Percentiles rank a stretch among this genome's conserved stretches.
Evolutionary conservation across 148 eudicot species (phyloP).

Genomic region (Camellia japonica): DNA sequence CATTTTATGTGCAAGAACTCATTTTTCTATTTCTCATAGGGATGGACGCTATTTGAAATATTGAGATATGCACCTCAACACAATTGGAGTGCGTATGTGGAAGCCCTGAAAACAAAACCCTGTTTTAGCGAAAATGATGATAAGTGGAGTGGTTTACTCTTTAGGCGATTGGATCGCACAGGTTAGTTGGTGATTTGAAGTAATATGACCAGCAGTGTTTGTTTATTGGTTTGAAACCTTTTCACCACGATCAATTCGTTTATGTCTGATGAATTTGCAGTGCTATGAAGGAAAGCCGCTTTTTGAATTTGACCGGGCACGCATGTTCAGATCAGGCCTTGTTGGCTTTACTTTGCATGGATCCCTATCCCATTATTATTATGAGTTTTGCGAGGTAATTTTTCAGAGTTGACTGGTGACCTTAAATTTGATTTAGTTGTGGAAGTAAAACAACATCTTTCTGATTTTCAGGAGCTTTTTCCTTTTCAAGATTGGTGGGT

Average conservation of each 20-base stretch:
- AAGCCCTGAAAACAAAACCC: conserved; percentile 86
- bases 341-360: conserved; percentile 91
- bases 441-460: background rate
- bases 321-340: conserved; percentile 90
- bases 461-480: conserved; percentile 55
- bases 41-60: conserved; percentile 88
- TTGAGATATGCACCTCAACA: conserved; percentile 94
- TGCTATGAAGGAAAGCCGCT: conserved; percentile 93
- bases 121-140: conserved; percentile 87
- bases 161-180: conserved; percentile 99
- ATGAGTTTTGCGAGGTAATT: conserved; percentile 86
- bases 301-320: conserved; percentile 84
- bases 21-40: conserved; percentile 45
- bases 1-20: background rate
- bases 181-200: conserved; percentile 42
- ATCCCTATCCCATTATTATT: conserved; percentile 94
- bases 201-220: background rate
- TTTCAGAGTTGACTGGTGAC: background rate
- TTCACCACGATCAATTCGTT: conserved; percentile 1
- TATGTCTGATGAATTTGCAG: conserved; percentile 38
- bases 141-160: conserved; percentile 96
- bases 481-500: conserved; percentile 97
- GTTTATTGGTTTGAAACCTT: background rate
- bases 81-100: conserved; percentile 94
- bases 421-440: background rate